Conservation (phyloP, 2,329 filamentous ascomycete species). For the Neoarthrinium moseri region DNA sequence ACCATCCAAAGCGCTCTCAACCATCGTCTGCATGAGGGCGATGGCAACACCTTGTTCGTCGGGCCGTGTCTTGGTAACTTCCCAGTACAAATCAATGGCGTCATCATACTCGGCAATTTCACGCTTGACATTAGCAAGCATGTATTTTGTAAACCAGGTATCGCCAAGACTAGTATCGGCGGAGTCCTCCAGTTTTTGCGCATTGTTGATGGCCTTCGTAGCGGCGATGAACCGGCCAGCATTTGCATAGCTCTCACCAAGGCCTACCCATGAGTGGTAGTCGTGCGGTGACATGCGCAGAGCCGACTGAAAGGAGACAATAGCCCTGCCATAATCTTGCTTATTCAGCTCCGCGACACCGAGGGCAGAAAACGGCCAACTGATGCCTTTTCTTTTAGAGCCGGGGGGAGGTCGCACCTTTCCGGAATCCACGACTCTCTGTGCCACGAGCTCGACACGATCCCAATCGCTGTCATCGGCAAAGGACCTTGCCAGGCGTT, state of each 20-base stretch:
- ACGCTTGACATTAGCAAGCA: conserved; percentile 91
- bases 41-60: conserved; percentile 84
- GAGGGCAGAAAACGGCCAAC: conserved; percentile 93
- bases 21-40: conserved; percentile 82
- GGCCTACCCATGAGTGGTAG: conserved; percentile 93
- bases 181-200: conserved; percentile 69
- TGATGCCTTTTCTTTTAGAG: conserved; percentile 88
- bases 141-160: conserved; percentile 94
- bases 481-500: conserved; percentile 81
- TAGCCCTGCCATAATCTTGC: conserved; percentile 83
- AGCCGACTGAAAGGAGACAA: conserved; percentile 88
- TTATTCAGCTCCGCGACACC: conserved; percentile 94
- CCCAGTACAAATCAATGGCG: conserved; percentile 73
- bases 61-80: conserved; percentile 66
- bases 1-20: conserved; percentile 76
- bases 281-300: conserved; percentile 80
- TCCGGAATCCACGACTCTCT: conserved; percentile 90
- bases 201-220: conserved; percentile 84
- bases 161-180: conserved; percentile 59
- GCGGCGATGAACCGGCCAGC: conserved; percentile 94
- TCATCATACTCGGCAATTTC: conserved; percentile 89
- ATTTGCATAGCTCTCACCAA: conserved; percentile 96
- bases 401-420: conserved; percentile 87
- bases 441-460: conserved; percentile 87
- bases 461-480: conserved; percentile 95